Base-by-base conservation (phyloP, 139 green algal genomes). In the Chlorella sp. region DNA sequence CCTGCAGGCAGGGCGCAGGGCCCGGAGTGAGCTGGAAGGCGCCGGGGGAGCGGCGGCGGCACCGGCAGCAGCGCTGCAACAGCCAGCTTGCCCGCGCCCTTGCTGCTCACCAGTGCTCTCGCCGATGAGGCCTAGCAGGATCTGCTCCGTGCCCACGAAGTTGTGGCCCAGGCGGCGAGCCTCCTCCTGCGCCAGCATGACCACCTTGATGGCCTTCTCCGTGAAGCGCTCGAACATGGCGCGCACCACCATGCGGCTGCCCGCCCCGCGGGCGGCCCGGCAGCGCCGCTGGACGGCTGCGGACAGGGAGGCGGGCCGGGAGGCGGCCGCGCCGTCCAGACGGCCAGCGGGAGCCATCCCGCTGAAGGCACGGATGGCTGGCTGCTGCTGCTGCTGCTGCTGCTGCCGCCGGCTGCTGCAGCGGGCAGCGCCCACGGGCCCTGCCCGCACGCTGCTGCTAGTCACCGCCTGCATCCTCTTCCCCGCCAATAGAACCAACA, bases 181-280 rank as follows among this genome's bases (percentile, higher is more conserved):
- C 92, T 99, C 98, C 92, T 99, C 98, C 87, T 99, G 98, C 4
- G 97, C 97, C 0, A 99, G 93, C 97, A 99, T 99, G 55, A 99
- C 97, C 51, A 98, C 95, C 88, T 98, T 96, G 90, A 98, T 98
- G 56, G 95, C 95, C 88, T 90, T 91, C 71, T 99, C 97, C 0
- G 97, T 99, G 90, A 99, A 99, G 47, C 97, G 92, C 92, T 99
- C 96, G 75, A 99, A 99, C 96, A 99, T 99, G 51, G 51, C 51
- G 51, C 51, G 51, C 51, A 60, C 51, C 51, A 60, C 51, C 84
- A 89, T 89, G 44, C 68, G 83, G 9, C 84, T 91, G 23, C 63
- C 63, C n/a, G 63, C 63, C 28, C 63, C 28, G 63, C 63, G 63
- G 63, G 30, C n/a, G 63, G 28, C 63, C 28, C 63, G 36, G 63